Base-by-base conservation (phyloP, 176 grass and related monocot genomes). In the Hsuehochloa calcarea region DNA sequence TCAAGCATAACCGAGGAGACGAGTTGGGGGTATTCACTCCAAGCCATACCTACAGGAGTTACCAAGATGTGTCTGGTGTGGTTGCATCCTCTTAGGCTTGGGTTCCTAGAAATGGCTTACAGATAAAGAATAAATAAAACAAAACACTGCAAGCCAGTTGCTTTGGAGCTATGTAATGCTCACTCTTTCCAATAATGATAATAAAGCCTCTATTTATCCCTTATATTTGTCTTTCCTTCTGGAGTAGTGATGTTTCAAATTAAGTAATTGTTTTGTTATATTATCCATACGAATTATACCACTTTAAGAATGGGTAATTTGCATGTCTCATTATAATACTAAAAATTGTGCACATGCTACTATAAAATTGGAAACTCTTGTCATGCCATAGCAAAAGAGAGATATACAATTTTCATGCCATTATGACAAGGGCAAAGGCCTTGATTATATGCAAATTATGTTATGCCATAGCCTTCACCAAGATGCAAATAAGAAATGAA, bases 1-100 rank as follows among this genome's bases (percentile, higher is more conserved):
- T 88, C 60, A 88, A 88, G 58, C 58, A 83, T n/a, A 88, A 75
- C 25, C 72, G 86, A 78, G 63, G 35, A 60, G 43, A 84, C 8
- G 86, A 88, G 37, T 61, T 78, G 7, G 65, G 79, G 61, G 75
- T 37, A 23, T 68, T 88, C 68, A 65, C 50, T 52, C 78, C 85
- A 25, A 87, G 40, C 14, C 75, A 63, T 6, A 47, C 13, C 14
- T 78, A 63, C 23, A 78, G 41, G 39, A 64, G 39, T 26, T 20
- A 78, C 58, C 23, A 45, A 78, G 58, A 78, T 44, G 39, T 20
- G 3, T 45, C 8, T 64, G 41, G 25, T 20, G 40, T 3, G 23
- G 75, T 40, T 29, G 40, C 1, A 78, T 78, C 58, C 40, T 78
- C 75, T 27, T 78, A 78, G 56, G 58, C 25, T 49, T 49, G 7